Percentiles rank a stretch among this genome's conserved stretches.
phyloP scores from a whole-genome alignment of 164 flowering plant genomes.

The Liriodendron chinense region DNA sequence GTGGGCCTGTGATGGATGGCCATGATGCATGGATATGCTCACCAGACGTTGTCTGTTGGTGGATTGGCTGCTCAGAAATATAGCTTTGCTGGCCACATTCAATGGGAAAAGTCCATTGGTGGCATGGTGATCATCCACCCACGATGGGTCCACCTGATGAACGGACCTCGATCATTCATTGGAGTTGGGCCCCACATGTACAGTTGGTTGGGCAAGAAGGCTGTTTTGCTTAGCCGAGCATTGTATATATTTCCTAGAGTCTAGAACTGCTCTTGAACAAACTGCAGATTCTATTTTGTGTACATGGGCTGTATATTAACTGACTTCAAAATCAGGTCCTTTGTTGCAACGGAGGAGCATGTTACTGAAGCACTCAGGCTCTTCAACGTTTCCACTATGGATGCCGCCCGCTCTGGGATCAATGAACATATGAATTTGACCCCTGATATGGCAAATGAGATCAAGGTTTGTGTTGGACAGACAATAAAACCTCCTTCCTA shows the following conservation, averaged over 20 bases:
- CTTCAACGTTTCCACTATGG: conserved; percentile 86
- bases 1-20: not conserved
- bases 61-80: not conserved
- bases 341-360: conserved; percentile 78
- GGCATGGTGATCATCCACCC: not conserved
- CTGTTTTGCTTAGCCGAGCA: no score
- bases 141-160: no score
- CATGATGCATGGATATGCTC: not conserved
- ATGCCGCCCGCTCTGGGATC: conserved; percentile 94
- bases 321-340: conserved; percentile 42
- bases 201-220: no score
- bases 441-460: conserved; percentile 79
- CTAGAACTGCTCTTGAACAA: not conserved
- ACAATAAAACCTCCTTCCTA: not conserved
- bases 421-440: conserved; percentile 74
- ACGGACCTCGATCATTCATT: no score
- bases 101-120: not conserved
- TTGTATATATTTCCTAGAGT: no score
- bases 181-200: no score
- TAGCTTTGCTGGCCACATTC: not conserved
- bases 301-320: not conserved
- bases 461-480: conserved; percentile 51
- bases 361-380: conserved; percentile 83
- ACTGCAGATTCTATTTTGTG: not conserved
- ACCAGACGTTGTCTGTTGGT: not conserved